Percentiles rank a stretch among this genome's conserved stretches.
Evolutionary conservation across 495 filamentous ascomycete species (phyloP).

Genomic region (Penicillium cosmopolitanum): DNA sequence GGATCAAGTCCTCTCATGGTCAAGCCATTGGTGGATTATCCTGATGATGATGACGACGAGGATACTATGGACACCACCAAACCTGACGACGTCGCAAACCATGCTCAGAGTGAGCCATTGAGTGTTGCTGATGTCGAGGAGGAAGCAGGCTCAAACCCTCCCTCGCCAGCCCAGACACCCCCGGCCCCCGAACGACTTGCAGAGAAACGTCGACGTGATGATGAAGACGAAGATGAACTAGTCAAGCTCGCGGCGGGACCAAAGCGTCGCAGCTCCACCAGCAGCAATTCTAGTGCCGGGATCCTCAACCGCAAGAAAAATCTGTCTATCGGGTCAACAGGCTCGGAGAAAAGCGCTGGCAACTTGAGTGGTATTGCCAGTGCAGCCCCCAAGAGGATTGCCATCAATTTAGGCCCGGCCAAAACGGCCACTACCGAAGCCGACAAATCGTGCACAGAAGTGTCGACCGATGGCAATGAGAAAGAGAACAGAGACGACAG

Average conservation of each 20-base stretch:
- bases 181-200: conserved; percentile 72
- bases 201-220: conserved; percentile 88
- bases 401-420: conserved; percentile 47
- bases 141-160: conserved; percentile 34
- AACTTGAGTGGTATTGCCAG: conserved; percentile 27
- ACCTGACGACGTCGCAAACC: conserved; percentile 25
- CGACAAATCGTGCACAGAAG: conserved; percentile 20
- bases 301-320: conserved; percentile 47
- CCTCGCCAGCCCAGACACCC: conserved; percentile 43
- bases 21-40: conserved; percentile 88
- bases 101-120: conserved; percentile 23
- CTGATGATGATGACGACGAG: conserved; percentile 73
- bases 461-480: conserved; percentile 31
- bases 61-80: conserved; percentile 58
- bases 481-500: conserved; percentile 43
- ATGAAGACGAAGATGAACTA: conserved; percentile 83
- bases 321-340: conserved; percentile 38
- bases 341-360: conserved; percentile 28
- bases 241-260: conserved; percentile 67
- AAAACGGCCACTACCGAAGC: conserved; percentile 24
- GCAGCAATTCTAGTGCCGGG: conserved; percentile 39
- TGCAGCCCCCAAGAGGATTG: conserved; percentile 51
- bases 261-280: conserved; percentile 65
- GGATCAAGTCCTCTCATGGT: conserved; percentile 56
- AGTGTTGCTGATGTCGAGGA: conserved; percentile 18